Evolutionary conservation across 257 asterid genomes (phyloP).

Genomic region (Solanum ahanhuiri): DNA sequence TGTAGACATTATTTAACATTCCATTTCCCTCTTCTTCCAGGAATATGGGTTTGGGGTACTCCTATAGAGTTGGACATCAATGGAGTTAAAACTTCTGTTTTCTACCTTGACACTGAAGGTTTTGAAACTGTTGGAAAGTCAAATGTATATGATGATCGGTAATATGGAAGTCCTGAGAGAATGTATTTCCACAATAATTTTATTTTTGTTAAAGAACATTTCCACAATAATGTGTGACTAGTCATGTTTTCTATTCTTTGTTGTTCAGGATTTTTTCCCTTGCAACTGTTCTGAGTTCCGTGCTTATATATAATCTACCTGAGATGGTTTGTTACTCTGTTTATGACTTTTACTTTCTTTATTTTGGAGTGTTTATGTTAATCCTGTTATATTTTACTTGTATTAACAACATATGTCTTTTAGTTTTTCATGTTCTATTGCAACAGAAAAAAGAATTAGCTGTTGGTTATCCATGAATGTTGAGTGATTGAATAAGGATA

Average conservation of each 20-base stretch:
- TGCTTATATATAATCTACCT: slow-evolving; percentile 89
- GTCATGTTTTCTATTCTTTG: neutral
- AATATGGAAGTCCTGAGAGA: neutral
- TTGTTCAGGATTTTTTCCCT: slow-evolving; percentile 77
- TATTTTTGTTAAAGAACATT: neutral
- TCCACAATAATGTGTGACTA: neutral
- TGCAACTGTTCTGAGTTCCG: slow-evolving; percentile 95
- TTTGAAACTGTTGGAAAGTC: slow-evolving; percentile 99
- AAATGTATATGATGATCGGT: slow-evolving; percentile 96
- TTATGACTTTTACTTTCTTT: slow-evolving; percentile 7
- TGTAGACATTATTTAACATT: neutral
- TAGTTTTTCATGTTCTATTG: neutral
- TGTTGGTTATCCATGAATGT: neutral
- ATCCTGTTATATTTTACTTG: neutral
- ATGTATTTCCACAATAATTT: neutral
- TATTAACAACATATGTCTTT: neutral
- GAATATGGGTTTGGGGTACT: slow-evolving; percentile 97
- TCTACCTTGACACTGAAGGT: slow-evolving; percentile 97
- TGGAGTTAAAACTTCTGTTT: slow-evolving; percentile 83
- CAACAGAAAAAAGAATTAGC: neutral
- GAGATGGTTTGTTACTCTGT: slow-evolving; percentile 70
- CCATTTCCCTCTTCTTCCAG: slow-evolving; percentile 15
- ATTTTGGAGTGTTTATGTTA: neutral
- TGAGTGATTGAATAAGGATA: neutral
- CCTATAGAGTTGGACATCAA: slow-evolving; percentile 64